These are phyloP conservation scores for Stropharia rugosoannulata DNA, from an alignment of 768 basidiomycete genomes.

Conservation along the genomic window DNA sequence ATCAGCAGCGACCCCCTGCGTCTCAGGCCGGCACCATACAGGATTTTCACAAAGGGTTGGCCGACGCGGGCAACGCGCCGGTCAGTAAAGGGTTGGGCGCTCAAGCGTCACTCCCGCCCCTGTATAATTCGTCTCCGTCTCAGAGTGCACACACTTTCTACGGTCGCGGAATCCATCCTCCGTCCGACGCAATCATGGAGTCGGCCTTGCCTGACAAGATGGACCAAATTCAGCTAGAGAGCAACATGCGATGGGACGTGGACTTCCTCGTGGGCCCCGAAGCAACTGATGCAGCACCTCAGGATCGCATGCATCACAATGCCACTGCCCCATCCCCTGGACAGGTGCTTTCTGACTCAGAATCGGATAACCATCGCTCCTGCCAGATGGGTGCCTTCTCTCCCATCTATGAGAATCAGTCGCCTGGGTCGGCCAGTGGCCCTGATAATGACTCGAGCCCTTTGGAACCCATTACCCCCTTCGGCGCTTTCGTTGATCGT, in stretches of 20 bases:
- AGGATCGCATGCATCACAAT: conserved; percentile 10
- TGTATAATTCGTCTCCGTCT: conserved; percentile 32
- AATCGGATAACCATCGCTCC: conserved; percentile 24
- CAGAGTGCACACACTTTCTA: conserved; percentile 3
- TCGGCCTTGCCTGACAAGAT: conserved; percentile 31
- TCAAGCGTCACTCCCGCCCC: conserved; percentile 86
- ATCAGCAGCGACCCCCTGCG: conserved; percentile 66
- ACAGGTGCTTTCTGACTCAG: conserved; percentile 23
- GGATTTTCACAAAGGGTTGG: conserved; percentile 77
- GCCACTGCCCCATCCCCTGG: conserved; percentile 14
- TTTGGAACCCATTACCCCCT: conserved; percentile 73
- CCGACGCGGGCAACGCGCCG: conserved; percentile 71
- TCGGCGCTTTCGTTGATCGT: conserved; percentile 74
- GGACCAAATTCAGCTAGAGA: conserved; percentile 32
- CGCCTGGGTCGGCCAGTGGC: conserved; percentile 49
- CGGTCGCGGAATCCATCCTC: neutral
- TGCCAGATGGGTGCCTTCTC: conserved; percentile 52
- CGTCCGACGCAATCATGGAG: conserved; percentile 43
- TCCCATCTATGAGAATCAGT: conserved; percentile 65
- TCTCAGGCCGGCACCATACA: conserved; percentile 48
- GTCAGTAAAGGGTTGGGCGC: conserved; percentile 86
- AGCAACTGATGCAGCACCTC: conserved; percentile 7
- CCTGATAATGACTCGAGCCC: conserved; percentile 66
- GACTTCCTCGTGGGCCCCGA: conserved; percentile 12
- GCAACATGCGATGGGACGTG: conserved; percentile 24